phyloP scores from a whole-genome alignment of 257 asterid genomes.

The Solanum dulcamara region DNA sequence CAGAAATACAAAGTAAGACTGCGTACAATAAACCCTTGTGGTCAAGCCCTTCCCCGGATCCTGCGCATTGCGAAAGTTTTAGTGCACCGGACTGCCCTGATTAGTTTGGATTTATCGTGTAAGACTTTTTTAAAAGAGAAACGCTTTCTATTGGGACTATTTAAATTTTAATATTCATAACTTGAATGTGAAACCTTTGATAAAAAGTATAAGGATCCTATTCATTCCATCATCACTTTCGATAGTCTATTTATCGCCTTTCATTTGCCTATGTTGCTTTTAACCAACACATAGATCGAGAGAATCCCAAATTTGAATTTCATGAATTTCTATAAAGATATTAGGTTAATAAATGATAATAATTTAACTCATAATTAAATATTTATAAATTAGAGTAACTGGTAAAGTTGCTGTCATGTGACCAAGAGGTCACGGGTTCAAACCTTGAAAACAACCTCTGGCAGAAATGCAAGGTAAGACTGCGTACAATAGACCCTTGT shows the following conservation, averaged over 20 bases:
- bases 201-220: neutral
- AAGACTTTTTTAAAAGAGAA: neutral
- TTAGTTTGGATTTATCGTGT: neutral
- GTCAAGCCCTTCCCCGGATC: too few relatives aligned
- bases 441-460: too few relatives aligned
- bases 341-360: neutral
- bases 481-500: too few relatives aligned
- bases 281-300: neutral
- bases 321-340: neutral
- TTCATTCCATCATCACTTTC: neutral
- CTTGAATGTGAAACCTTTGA: neutral
- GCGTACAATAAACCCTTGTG: too few relatives aligned
- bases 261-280: neutral
- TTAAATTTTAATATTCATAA: neutral
- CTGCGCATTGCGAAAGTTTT: too few relatives aligned
- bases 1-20: too few relatives aligned
- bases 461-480: too few relatives aligned
- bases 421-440: too few relatives aligned
- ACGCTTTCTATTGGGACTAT: neutral
- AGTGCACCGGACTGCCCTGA: too few relatives aligned
- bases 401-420: too few relatives aligned
- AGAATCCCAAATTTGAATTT: neutral
- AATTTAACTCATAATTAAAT: neutral
- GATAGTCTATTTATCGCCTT: neutral
- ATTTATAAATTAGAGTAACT: too few relatives aligned